Conservation (phyloP, 1,284 basidiomycete genomes). For the Irpex rosettiformis region DNA sequence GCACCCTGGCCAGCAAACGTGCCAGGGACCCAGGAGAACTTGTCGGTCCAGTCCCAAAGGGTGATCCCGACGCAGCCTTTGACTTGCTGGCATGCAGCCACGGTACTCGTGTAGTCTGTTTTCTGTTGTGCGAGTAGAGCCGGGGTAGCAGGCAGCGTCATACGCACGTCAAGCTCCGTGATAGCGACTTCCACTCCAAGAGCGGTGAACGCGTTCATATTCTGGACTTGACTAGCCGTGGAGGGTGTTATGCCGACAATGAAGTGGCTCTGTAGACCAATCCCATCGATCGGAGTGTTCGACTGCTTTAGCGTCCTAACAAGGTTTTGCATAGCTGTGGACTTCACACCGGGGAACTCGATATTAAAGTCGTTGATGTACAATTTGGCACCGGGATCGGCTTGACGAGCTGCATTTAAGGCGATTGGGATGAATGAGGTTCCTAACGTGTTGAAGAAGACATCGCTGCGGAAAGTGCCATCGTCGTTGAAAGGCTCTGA, state of each 20-base stretch:
- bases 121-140: conserved; percentile 48
- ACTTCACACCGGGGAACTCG: conserved; percentile 39
- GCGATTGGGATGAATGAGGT: conserved; percentile 37
- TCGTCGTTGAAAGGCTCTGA: conserved; percentile 51
- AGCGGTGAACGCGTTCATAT: conserved; percentile 44
- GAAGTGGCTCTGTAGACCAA: conserved; percentile 53
- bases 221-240: conserved; percentile 25
- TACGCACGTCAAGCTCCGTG: conserved; percentile 59
- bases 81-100: conserved; percentile 50
- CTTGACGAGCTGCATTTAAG: conserved; percentile 37
- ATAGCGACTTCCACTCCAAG: conserved; percentile 57
- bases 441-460: conserved; percentile 41
- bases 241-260: conserved; percentile 48
- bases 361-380: conserved; percentile 49
- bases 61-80: conserved; percentile 49
- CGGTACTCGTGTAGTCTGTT: conserved; percentile 51
- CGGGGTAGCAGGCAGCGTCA: conserved; percentile 48
- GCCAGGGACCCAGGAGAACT: conserved; percentile 54
- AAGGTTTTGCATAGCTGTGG: conserved; percentile 48
- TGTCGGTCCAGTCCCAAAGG: conserved; percentile 53
- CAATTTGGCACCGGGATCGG: conserved; percentile 34
- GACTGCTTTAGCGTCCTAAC: conserved; percentile 41
- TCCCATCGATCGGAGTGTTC: conserved; percentile 52
- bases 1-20: conserved; percentile 46
- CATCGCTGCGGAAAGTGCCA: conserved; percentile 40